phyloP scores from a whole-genome alignment of 371 early-diverging fungal genomes.

The Nematocida displodere region DNA sequence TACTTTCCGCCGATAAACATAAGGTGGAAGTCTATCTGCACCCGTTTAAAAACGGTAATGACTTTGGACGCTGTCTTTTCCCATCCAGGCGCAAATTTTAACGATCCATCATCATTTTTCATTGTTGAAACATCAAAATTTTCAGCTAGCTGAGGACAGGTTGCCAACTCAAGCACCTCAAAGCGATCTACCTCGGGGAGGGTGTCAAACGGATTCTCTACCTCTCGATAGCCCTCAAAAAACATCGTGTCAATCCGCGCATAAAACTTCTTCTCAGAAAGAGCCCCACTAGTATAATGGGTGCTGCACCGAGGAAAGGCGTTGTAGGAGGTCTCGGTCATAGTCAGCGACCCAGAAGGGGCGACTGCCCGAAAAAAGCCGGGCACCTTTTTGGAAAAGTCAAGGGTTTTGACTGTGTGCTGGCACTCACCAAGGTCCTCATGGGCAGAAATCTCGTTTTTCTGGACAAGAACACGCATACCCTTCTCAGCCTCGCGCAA shows the following conservation, averaged over 20 bases:
- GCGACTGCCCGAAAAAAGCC: slow-evolving; percentile 55
- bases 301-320: slow-evolving; percentile 59
- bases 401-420: slow-evolving; percentile 60
- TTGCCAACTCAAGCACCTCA: slow-evolving; percentile 32
- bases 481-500: slow-evolving; percentile 53
- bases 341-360: slow-evolving; percentile 58
- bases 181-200: slow-evolving; percentile 22
- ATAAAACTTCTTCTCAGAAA: slow-evolving; percentile 59
- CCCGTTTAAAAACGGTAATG: slow-evolving; percentile 61
- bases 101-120: slow-evolving; percentile 3
- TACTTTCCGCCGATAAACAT: slow-evolving; percentile 59
- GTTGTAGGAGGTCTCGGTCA: slow-evolving; percentile 64
- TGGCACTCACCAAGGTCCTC: slow-evolving; percentile 35
- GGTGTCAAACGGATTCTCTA: slow-evolving; percentile 32
- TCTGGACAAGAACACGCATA: slow-evolving; percentile 44
- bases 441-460: slow-evolving; percentile 49
- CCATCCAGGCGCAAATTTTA: slow-evolving; percentile 22
- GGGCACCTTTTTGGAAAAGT: slow-evolving; percentile 61
- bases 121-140: neutral
- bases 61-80: slow-evolving; percentile 25
- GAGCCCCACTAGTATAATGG: slow-evolving; percentile 59
- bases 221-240: slow-evolving; percentile 28
- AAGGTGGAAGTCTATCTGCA: slow-evolving; percentile 61
- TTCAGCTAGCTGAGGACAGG: neutral
- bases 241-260: slow-evolving; percentile 53